phyloP scores from a whole-genome alignment of 2,329 filamentous ascomycete genomes.

The Ophiostoma sp. region DNA sequence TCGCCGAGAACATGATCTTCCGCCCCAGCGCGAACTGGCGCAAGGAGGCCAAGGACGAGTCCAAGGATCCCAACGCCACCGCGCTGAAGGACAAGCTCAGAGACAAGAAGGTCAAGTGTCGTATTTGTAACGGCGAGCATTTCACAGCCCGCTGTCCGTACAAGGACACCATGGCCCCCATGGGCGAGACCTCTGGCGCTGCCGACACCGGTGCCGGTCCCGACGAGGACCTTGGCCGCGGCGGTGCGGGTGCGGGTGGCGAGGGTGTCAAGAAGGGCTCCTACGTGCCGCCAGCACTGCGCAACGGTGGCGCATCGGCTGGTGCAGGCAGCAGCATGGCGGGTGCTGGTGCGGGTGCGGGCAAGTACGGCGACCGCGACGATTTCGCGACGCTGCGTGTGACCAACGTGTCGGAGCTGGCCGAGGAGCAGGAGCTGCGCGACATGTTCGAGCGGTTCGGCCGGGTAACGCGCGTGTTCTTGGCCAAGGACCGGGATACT shows the following conservation, averaged over 20 bases:
- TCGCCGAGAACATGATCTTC: conserved; percentile 98
- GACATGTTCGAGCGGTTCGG: conserved; percentile 98
- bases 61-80: conserved; percentile 66
- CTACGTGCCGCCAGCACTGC: conserved; percentile 90
- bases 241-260: conserved; percentile 47
- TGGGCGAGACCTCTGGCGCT: conserved; percentile 55
- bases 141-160: conserved; percentile 98
- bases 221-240: conserved; percentile 38
- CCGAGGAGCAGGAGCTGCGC: conserved; percentile 89
- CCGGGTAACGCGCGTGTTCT: conserved; percentile 92
- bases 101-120: conserved; percentile 99
- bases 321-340: conserved; percentile 60
- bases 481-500: conserved; percentile 96
- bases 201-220: conserved; percentile 53
- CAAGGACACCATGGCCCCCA: conserved; percentile 98
- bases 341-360: conserved; percentile 37
- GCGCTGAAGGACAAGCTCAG: conserved; percentile 77
- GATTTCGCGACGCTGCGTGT: conserved; percentile 94
- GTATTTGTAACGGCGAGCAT: conserved; percentile 98
- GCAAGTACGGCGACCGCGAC: conserved; percentile 89
- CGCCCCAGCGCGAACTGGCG: conserved; percentile 90
- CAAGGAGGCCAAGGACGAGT: conserved; percentile 74
- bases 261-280: conserved; percentile 65
- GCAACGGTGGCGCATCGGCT: conserved; percentile 67
- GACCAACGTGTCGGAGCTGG: conserved; percentile 97